These are phyloP conservation scores for Fusarium sublunatum DNA, from an alignment of 2,329 filamentous ascomycete genomes.

Conservation along the genomic window DNA sequence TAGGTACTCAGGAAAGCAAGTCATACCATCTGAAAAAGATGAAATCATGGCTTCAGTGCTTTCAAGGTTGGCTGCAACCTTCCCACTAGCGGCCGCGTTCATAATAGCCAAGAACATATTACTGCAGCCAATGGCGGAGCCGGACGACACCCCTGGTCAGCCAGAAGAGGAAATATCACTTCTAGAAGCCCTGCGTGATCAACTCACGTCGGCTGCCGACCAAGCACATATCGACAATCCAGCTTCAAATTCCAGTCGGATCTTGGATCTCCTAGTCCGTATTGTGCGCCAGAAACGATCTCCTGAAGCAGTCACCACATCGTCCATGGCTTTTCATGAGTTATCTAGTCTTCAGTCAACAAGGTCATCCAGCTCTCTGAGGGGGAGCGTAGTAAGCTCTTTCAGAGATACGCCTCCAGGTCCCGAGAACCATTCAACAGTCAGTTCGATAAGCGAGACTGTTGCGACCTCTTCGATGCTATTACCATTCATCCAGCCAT, in stretches of 20 bases:
- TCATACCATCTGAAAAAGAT: constrained; percentile 8
- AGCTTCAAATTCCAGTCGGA: constrained; percentile 36
- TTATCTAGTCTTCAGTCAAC: constrained; percentile 40
- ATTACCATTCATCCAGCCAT: constrained; percentile 35
- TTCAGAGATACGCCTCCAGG: constrained; percentile 41
- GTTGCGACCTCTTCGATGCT: constrained; percentile 31
- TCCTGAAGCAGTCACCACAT: constrained; percentile 25
- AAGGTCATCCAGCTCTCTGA: constrained; percentile 39
- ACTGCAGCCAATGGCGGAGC: constrained; percentile 30
- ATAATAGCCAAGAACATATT: constrained; percentile 31
- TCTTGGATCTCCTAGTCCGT: constrained; percentile 28
- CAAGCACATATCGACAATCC: constrained; percentile 36
- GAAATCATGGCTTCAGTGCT: constrained; percentile 20
- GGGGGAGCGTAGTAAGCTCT: constrained; percentile 31
- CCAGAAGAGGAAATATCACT: constrained; percentile 44
- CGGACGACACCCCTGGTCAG: constrained; percentile 11
- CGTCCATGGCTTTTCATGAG: constrained; percentile 42
- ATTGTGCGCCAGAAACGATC: constrained; percentile 37
- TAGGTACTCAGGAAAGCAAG: not conserved
- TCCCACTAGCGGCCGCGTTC: constrained; percentile 42
- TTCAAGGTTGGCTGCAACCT: constrained; percentile 36
- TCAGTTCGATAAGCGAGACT: constrained; percentile 25
- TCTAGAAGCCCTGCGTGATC: constrained; percentile 41
- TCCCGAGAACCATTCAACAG: constrained; percentile 29
- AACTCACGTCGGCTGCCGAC: constrained; percentile 31